These are phyloP conservation scores for Fomitopsis palustris DNA, from an alignment of 1,284 basidiomycete genomes.

Conservation along the genomic window DNA sequence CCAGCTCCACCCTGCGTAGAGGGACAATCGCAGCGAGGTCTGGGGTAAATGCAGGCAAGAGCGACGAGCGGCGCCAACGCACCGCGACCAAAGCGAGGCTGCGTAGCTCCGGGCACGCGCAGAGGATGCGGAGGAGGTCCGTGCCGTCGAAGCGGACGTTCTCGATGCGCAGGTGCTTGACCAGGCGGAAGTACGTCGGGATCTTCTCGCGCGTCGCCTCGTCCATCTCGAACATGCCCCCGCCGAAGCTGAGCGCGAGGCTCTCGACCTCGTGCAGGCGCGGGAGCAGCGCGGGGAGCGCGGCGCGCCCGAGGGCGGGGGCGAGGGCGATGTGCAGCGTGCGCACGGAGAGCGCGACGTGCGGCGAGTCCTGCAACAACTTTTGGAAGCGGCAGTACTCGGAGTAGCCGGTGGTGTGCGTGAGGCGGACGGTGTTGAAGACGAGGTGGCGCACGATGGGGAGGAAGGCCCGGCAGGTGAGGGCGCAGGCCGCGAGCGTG, in stretches of 20 bases:
- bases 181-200: slow-evolving; percentile 5
- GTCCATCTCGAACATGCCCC: slow-evolving; percentile 5
- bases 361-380: slow-evolving; percentile 4
- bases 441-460: slow-evolving; percentile 32
- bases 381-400: slow-evolving; percentile 4
- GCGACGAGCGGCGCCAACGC: slow-evolving; percentile 5
- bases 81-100: not conserved
- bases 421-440: slow-evolving; percentile 23
- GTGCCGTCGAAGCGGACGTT: slow-evolving; percentile 7
- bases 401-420: not conserved
- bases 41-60: not conserved
- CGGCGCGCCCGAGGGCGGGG: not conserved
- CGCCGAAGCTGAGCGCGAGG: slow-evolving; percentile 4
- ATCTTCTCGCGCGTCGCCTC: slow-evolving; percentile 5
- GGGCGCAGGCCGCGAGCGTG: slow-evolving; percentile 30
- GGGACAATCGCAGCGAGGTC: slow-evolving; percentile 1
- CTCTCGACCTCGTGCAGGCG: slow-evolving; percentile 6
- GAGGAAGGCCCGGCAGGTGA: slow-evolving; percentile 33
- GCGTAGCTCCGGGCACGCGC: slow-evolving; percentile 2
- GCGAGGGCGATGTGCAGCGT: slow-evolving; percentile 1
- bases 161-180: slow-evolving; percentile 4
- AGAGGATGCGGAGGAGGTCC: slow-evolving; percentile 4
- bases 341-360: slow-evolving; percentile 8
- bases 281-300: slow-evolving; percentile 2
- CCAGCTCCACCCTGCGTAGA: not conserved